Conservation (phyloP, 176 grass and related monocot species). For the Rhynchospora tenuis region DNA sequence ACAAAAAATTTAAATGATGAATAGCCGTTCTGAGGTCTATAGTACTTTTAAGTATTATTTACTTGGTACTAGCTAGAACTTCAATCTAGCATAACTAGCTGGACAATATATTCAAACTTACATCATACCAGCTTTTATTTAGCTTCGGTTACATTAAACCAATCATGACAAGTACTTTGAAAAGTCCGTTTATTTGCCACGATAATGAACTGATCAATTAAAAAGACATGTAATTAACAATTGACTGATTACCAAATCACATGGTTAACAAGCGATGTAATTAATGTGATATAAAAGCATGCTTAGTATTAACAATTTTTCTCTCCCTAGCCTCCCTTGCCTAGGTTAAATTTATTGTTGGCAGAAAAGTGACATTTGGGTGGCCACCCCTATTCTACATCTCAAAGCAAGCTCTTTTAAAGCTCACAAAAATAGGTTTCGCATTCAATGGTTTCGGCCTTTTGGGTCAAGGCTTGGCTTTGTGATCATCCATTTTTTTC, state of each 20-base stretch:
- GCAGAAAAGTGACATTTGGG: background rate
- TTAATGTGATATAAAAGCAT: background rate
- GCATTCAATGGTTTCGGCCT: constrained; percentile 1
- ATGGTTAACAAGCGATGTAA: background rate
- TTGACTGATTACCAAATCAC: constrained; percentile 8
- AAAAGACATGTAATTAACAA: background rate
- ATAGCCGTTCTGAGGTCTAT: background rate
- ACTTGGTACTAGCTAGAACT: background rate
- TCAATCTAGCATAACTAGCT: background rate
- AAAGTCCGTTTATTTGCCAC: background rate
- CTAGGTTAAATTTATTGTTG: background rate
- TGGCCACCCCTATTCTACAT: background rate
- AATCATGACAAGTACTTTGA: constrained; percentile 3
- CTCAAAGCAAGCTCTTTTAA: background rate
- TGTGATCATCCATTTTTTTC: constrained; percentile 1
- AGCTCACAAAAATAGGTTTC: constrained; percentile 17
- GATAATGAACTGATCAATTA: background rate
- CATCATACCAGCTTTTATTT: background rate
- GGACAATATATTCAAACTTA: background rate
- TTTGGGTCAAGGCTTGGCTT: background rate
- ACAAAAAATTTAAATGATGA: background rate
- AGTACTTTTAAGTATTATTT: background rate
- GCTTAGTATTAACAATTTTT: background rate
- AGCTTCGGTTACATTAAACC: background rate
- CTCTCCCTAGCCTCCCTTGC: background rate